These are phyloP conservation scores for Arthrobotrys musiformis DNA, from an alignment of 2,329 filamentous ascomycete genomes.

Conservation along the genomic window DNA sequence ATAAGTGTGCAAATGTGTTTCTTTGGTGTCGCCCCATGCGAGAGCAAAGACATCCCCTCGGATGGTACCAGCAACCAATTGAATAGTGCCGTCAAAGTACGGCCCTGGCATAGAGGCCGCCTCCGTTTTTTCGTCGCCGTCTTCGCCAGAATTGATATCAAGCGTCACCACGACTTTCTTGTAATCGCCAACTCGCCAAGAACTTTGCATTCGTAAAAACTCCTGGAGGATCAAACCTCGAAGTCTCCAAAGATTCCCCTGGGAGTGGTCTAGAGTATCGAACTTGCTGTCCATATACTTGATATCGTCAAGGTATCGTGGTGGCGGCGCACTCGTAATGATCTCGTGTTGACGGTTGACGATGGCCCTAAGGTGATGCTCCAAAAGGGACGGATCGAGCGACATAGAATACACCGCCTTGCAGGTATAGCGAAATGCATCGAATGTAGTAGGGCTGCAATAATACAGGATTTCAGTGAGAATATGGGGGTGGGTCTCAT, in stretches of 20 bases:
- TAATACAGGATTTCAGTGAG: constrained; percentile 36
- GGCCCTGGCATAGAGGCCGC: neutral
- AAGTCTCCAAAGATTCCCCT: constrained; percentile 35
- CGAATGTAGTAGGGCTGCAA: constrained; percentile 46
- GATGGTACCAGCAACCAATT: constrained; percentile 20
- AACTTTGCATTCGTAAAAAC: constrained; percentile 37
- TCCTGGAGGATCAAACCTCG: constrained; percentile 32
- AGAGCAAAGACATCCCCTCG: constrained; percentile 28
- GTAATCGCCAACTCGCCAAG: constrained; percentile 40
- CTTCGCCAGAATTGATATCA: neutral
- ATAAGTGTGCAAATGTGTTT: constrained; percentile 8
- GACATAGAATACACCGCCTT: constrained; percentile 52
- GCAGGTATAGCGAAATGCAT: constrained; percentile 47
- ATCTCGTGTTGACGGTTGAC: constrained; percentile 26
- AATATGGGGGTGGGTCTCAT: constrained; percentile 31
- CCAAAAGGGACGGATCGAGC: constrained; percentile 30
- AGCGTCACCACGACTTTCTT: constrained; percentile 34
- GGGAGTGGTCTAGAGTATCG: constrained; percentile 17
- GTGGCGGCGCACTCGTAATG: neutral
- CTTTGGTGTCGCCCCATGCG: constrained; percentile 8
- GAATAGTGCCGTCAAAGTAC: constrained; percentile 27
- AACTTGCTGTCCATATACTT: constrained; percentile 21
- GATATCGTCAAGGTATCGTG: neutral
- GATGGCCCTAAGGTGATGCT: constrained; percentile 30
- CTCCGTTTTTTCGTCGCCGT: neutral